Base-by-base conservation (phyloP, 306 rosid species). In the Argentina anserina region DNA sequence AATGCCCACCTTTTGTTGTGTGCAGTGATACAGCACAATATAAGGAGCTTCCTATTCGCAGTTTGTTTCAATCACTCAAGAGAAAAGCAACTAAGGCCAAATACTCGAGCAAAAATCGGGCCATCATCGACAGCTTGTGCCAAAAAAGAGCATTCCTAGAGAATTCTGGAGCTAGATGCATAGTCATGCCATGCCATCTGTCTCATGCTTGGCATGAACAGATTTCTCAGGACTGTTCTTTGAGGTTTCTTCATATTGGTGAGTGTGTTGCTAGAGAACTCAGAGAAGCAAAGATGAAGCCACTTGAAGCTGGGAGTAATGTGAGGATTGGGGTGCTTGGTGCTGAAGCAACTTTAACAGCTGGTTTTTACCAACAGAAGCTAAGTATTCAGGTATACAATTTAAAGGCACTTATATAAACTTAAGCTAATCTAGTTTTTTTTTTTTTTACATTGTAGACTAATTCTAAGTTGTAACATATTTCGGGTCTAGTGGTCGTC, bases 1-100 rank as follows among this genome's bases (percentile, higher is more conserved):
- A 76, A 55, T 84, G 97, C 64, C 87, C 91, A 3, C 97, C 97
- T 37, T 92, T 92, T 40, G 87, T 92, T 46, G 93, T 87, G 23
- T 89, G 93, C 77, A 89, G 87, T 8, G 97, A 92, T 78, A 84
- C 90, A 8, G 69, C 68, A 36, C 77, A 84, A n/a, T 81, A 79
- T 45, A 82, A 81, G 72, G 85, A 78, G 78, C 72, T 86, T 81
- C 80, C 85, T 0, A 36, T 69, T 29, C 77, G 72, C 26, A 40
- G 73, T 83, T 63, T 85, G 21, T 59, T 75, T 71, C 58, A 50
- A 75, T 76, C 89, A 39, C 33, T 45, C 7, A 74, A 66, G 55
- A 67, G 40, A 39, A 79, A 74, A 69, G 28, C 68, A 72, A 70
- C 76, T 63, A 77, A 72, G 39, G 72, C 67, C 70, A 65, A 40